Base-by-base conservation (phyloP, 2,329 filamentous ascomycete genomes). In the Hymenoscyphus infarciens region DNA sequence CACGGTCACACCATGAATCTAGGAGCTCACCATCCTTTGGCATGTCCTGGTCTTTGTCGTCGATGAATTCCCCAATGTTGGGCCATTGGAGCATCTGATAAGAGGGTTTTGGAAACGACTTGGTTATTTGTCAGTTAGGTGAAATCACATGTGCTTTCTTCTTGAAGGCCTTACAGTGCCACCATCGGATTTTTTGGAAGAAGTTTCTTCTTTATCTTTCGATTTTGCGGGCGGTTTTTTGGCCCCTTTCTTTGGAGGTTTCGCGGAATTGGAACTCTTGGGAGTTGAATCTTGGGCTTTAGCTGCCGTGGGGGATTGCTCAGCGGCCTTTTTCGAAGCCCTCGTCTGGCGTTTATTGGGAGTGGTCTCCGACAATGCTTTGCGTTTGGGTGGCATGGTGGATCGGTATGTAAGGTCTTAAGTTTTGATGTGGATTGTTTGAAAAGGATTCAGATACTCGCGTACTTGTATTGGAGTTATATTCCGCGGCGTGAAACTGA, bases 31-130 rank as follows among this genome's bases (percentile, higher is more conserved):
- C 64, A 3, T 61, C 42, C 35, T 63, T 57, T 11, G 67, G 66
- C 58, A 69, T 63, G 35, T 69, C 67, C 59, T 67, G 66, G 27
- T 69, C 49, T 39, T 67, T 60, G 19, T 52, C 22, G 39, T 69
- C 67, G n/a, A 65, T 56, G 35, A 67, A 69, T 5, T 66, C 60
- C 15, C 10, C 57, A 35, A 66, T 56, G 27, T 66, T 67, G 0
- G 65, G 64, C 67, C 63, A 67, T 64, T 69, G 63, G 11, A 66
- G 61, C 27, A 64, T 65, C 11, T 57, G 13, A 31, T 60, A 67
- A 38, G 35, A 15, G 11, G 35, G 27, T 29, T 29, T 29, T 29
- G 27, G 27, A 6, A 29, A 29, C 27, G 27, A 29, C 3, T 29
- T 29, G 27, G 27, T 29, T 29, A 29, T 29, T 29, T 29, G 27